Base-by-base conservation (phyloP, 805 yeast species). In the Candida quercuum region DNA sequence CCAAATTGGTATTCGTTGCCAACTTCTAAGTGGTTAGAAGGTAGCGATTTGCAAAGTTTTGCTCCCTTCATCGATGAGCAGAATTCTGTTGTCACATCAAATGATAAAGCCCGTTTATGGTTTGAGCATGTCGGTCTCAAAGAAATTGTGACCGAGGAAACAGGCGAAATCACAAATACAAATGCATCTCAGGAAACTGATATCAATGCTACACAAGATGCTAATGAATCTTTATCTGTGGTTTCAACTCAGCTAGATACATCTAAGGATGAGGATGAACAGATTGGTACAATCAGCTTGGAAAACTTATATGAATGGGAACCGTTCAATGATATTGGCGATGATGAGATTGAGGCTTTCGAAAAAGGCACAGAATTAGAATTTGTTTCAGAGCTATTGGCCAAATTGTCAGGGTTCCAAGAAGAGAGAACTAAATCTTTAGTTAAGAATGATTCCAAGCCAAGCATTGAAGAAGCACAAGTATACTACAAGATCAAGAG, bases 11-110 rank as follows among this genome's bases (percentile, higher is more conserved):
- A 72, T 42, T 71, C 78, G 6, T 57, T 84, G 35, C 80, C 87
- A 10, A 67, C 80, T 5, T 71, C 86, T 2, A 69, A 69, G 33
- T 84, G 91, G 89, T 58, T 83, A 17, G 70, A 72, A 36, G 71
- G 69, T 40, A 67, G 63, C 37, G 64, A 54, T n/a, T 57, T 63
- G 21, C 63, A 69, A 33, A 66, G 76, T 12, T 83, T 81, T 67
- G 86, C 86, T 0, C 93, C 93, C 5, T 56, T 71, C 10, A 61
- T 69, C 29, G 87, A 81, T 53, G 82, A 81, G 46, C 69, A 71
- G 26, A 72, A 71, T 15, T 67, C 78, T 7, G 73, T 78, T 3
- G 56, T 80, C 11, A 69, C 74, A 20, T 69, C 72, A 13, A 67
- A 68, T 16, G 66, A 72, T 50, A 69, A 72, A 47, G 74, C 77